Conservation (phyloP, 1,284 basidiomycete genomes). For the Malassezia sympodialis region DNA sequence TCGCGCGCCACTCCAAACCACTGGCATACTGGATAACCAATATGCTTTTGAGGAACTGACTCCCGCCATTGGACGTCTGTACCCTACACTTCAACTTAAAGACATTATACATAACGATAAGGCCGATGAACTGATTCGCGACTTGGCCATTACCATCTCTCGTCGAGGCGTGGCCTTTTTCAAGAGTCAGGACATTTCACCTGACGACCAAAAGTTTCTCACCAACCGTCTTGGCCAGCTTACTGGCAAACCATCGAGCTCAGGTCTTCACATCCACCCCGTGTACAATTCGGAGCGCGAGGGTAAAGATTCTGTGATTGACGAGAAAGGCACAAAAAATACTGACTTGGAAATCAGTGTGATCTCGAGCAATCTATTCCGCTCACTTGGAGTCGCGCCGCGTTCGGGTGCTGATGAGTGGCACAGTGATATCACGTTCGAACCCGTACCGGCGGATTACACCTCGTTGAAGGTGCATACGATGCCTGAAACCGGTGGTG, state of each 20-base stretch:
- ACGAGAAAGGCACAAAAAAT: conserved; percentile 20
- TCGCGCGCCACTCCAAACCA: background rate
- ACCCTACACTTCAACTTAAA: conserved; percentile 50
- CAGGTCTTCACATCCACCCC: conserved; percentile 60
- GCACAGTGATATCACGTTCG: conserved; percentile 60
- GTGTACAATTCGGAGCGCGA: conserved; percentile 54
- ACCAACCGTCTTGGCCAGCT: conserved; percentile 55
- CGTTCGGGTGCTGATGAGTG: conserved; percentile 16
- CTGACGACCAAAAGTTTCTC: conserved; percentile 53
- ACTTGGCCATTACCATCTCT: conserved; percentile 55
- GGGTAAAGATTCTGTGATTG: conserved; percentile 14
- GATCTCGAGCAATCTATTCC: conserved; percentile 21
- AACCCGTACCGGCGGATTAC: conserved; percentile 60
- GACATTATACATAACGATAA: conserved; percentile 50
- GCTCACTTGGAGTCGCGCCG: background rate
- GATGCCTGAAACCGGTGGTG: conserved; percentile 18
- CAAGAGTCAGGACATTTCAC: conserved; percentile 54
- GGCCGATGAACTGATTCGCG: conserved; percentile 51
- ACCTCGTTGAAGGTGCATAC: conserved; percentile 37
- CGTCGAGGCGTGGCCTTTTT: conserved; percentile 66
- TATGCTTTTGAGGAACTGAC: conserved; percentile 32
- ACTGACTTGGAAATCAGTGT: conserved; percentile 32
- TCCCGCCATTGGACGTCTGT: conserved; percentile 51
- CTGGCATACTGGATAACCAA: conserved; percentile 23
- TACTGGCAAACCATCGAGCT: conserved; percentile 56